Evolutionary conservation across 1,284 basidiomycete genomes (phyloP), one percentile per base, ranked within the genome.

Genomic region (Apiotrichum sp.): DNA sequence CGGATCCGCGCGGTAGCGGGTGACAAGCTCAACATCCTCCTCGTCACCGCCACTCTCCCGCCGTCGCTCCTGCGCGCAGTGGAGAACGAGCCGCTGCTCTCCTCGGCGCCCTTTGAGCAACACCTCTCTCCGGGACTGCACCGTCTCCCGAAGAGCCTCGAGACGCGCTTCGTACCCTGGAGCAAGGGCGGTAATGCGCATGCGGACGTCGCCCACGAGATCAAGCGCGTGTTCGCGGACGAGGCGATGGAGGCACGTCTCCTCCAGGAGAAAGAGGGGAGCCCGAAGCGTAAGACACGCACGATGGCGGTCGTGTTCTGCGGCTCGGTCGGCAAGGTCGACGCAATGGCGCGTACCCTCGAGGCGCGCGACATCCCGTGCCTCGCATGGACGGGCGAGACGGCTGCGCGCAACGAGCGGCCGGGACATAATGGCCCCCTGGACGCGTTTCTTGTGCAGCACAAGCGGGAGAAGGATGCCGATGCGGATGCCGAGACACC

Each of bases 11-110:
- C 80, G 50, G 85, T 87, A 67, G 71, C 29, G 14, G 47, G 43
- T 44, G 42, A 55, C 14, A 39, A 10, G 35, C n/a, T 62, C 48
- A 64, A 68, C 56, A 75, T 93, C 50, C 68, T 93, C 53, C 80
- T 93, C 41, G 85, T 86, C n/a, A 88, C 87, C 34, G 91, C 91
- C 3, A 93, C 91, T 1, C 86, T 95, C 59, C 89, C 91, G 1
- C 80, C 83, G 36, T 82, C 86, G 1, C 84, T 93, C 45, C 80
- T 85, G 29, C 78, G 81, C 59, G 86, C 87, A 69, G 79, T 92
- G 38, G 78, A 81, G 59, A 74, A 70, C 1, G 72, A 83, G 57
- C 84, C 88, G 62, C 59, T 65, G 35, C 62, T 70, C 42, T 34
- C 49, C 2, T 72, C 4, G 73, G 86, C 49, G 77, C 79, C 34